Base-by-base conservation (phyloP, 768 basidiomycete species). In the Tulasnella sp. region DNA sequence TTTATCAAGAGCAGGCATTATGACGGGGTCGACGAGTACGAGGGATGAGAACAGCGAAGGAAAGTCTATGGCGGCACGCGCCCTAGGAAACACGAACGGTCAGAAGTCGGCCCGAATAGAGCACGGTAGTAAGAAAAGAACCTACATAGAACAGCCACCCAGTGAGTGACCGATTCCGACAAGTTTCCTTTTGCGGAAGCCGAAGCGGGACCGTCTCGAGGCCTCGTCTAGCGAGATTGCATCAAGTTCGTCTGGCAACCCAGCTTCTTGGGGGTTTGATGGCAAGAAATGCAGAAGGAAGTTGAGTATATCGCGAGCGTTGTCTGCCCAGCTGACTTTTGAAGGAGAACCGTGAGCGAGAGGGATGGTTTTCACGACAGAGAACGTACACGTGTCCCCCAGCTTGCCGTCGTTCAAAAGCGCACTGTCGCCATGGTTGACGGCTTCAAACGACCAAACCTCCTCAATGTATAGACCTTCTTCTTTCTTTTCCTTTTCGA, bases 381-480 rank as follows among this genome's bases (percentile, higher is more conserved):
- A 11, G 14, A 60, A 87, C 91, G 83, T 85, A 92, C 93, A 92
- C 48, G 93, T 87, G 0, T 88, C 88, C 48, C 91, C 90, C 1
- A 93, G 87, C 24, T 86, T 86, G 0, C 86, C 85, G 0, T 84
- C 87, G 81, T 98, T 98, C 48, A 97, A 77, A 18, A 94, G 85
- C 0, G 89, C 92, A n/a, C 95, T 89, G 81, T 97, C 96, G 0
- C 95, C 96, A 81, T 97, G 95, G 81, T 95, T 92, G 3, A 92
- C 89, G 7, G 94, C 90, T 82, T 98, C 96, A 89, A 94, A 93
- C 0, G 90, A 84, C 95, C 95, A 97, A 0, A 96, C 88, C 79
- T 93, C 90, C 87, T 94, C 88, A 85, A 96, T 82, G 87, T 54
- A 54, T 9, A 87, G 80, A 42, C 85, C 83, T 24, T 76, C 81